These are phyloP conservation scores for Lachancea mirantina DNA, from an alignment of 805 yeast species.

Conservation along the genomic window DNA sequence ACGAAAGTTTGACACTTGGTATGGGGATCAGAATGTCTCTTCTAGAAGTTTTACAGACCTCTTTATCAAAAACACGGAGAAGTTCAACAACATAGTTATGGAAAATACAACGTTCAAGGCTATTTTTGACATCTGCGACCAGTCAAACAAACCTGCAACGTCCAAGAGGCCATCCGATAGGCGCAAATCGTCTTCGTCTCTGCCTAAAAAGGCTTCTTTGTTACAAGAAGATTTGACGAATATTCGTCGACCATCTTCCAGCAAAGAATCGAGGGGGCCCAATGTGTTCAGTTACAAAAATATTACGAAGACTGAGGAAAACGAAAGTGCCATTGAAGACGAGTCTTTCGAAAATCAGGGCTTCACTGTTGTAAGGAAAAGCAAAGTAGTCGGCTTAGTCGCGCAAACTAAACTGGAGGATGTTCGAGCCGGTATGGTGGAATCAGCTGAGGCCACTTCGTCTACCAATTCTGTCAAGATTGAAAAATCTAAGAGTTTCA, in stretches of 20 bases:
- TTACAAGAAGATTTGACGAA: conserved; percentile 6
- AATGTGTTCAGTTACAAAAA: not conserved
- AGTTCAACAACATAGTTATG: conserved; percentile 38
- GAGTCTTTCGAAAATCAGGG: conserved; percentile 19
- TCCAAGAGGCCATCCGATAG: conserved; percentile 14
- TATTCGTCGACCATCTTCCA: conserved; percentile 8
- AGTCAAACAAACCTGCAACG: conserved; percentile 10
- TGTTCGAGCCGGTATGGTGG: no score
- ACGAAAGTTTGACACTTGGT: conserved; percentile 24
- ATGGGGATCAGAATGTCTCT: conserved; percentile 23
- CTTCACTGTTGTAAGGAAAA: conserved; percentile 31
- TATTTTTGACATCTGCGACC: conserved; percentile 25
- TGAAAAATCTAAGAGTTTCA: not conserved
- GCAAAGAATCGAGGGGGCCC: not conserved
- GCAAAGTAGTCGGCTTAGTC: no score
- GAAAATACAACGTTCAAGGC: conserved; percentile 33
- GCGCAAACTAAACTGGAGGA: no score
- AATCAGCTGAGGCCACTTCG: no score
- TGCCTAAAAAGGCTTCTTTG: conserved; percentile 2
- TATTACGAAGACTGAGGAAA: not conserved
- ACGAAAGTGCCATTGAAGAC: conserved; percentile 25
- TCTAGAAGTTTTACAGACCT: conserved; percentile 23
- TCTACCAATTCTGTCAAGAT: no score
- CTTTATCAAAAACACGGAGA: conserved; percentile 32
- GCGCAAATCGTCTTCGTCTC: conserved; percentile 8